A percentile compares a stretch with the other conserved stretches of the same genome.
These are phyloP conservation scores for Colletotrichum scovillei DNA, from an alignment of 2,329 filamentous ascomycete genomes.

Conservation along the genomic window DNA sequence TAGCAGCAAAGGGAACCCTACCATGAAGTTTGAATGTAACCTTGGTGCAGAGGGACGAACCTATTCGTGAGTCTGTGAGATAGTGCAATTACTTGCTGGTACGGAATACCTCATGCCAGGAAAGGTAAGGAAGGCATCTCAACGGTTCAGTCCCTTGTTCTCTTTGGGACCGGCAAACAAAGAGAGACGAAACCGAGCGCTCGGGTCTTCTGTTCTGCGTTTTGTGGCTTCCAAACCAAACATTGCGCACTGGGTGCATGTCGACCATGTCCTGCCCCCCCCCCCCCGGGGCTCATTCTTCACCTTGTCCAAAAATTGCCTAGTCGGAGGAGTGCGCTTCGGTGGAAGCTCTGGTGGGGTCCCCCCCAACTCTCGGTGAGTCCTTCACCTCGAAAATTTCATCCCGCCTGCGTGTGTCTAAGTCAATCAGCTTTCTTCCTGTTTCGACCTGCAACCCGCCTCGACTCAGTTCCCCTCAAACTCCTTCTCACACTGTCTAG, in stretches of 20 bases:
- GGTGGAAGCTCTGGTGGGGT: slow-evolving; percentile 20
- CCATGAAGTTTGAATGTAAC: not conserved
- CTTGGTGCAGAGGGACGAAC: not conserved
- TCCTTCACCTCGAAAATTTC: slow-evolving; percentile 31
- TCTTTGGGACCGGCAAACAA: not conserved
- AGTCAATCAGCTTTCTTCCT: not conserved
- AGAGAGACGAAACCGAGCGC: not conserved
- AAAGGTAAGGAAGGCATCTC: not conserved
- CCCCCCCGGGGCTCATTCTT: not conserved
- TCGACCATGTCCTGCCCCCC: not conserved
- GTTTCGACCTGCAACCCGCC: not conserved
- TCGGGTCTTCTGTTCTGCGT: not conserved
- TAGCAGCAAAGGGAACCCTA: not conserved
- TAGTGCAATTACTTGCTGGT: not conserved
- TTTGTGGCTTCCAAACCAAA: not conserved
- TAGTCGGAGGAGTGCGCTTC: not conserved
- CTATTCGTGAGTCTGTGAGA: not conserved
- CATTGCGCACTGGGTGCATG: not conserved
- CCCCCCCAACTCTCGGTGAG: slow-evolving; percentile 5
- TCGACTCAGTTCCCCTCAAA: not conserved
- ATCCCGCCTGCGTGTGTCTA: not conserved
- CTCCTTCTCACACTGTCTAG: not conserved
- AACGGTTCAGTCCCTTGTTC: not conserved
- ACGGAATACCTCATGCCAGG: not conserved
- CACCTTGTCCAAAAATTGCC: not conserved